phyloP scores from a whole-genome alignment of 148 eudicot species.

The Rheum nobile region DNA sequence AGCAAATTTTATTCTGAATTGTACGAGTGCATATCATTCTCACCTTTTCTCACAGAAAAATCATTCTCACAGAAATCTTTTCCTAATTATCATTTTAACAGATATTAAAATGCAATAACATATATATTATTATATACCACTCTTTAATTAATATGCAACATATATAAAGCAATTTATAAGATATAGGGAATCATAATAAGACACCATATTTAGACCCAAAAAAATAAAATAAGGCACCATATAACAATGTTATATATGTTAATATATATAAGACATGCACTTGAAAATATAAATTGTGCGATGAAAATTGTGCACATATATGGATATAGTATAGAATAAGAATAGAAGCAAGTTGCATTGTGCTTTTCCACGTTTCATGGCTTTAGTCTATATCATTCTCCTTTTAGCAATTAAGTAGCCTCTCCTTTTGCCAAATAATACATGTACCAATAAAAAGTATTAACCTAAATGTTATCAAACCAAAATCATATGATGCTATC shows the following conservation, averaged over 20 bases:
- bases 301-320: neutral
- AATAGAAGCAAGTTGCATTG: neutral
- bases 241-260: neutral
- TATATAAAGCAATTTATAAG: too few relatives aligned
- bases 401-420: slow-evolving; percentile 1
- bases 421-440: neutral
- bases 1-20: too few relatives aligned
- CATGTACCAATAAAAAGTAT: neutral
- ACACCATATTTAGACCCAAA: too few relatives aligned
- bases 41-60: too few relatives aligned
- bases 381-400: slow-evolving; percentile 6
- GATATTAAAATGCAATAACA: too few relatives aligned
- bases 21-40: too few relatives aligned
- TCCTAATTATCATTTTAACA: too few relatives aligned
- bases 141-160: too few relatives aligned
- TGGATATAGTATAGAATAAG: neutral
- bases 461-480: neutral
- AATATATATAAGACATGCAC: neutral
- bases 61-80: too few relatives aligned
- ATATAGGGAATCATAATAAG: too few relatives aligned
- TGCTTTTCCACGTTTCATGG: slow-evolving; percentile 21
- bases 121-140: too few relatives aligned
- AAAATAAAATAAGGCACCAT: too few relatives aligned
- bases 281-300: neutral
- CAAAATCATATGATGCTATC: neutral